Evolutionary conservation across 148 eudicot species (phyloP).

Genomic region (Camellia lanceoleosa): DNA sequence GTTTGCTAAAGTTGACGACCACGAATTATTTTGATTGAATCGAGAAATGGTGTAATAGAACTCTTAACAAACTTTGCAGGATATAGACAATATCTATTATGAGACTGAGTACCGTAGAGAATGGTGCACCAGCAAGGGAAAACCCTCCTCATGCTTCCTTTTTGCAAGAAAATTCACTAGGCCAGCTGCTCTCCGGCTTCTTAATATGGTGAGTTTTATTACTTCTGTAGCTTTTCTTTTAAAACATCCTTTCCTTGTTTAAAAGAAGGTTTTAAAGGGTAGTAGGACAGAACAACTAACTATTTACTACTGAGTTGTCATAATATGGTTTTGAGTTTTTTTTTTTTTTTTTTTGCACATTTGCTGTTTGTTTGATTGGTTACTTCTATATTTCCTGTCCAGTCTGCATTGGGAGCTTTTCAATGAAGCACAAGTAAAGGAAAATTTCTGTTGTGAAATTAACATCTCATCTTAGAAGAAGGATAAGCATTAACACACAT

Average conservation of each 20-base stretch:
- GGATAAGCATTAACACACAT: not conserved
- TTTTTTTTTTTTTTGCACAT: not conserved
- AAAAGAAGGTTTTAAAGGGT: not conserved
- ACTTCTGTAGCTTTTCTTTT: not conserved
- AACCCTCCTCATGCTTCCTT: slow-evolving; percentile 80
- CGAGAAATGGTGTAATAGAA: not conserved
- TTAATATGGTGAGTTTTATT: slow-evolving; percentile 48
- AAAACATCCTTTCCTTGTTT: not conserved
- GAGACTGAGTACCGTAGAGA: slow-evolving; percentile 86
- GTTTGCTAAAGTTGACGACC: too few relatives aligned
- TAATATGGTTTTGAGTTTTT: not conserved
- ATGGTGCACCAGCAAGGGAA: slow-evolving; percentile 92
- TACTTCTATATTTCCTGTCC: slow-evolving; percentile 6
- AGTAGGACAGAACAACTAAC: not conserved
- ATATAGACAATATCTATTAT: slow-evolving; percentile 69
- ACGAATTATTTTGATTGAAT: too few relatives aligned
- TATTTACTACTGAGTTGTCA: not conserved
- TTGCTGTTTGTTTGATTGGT: not conserved
- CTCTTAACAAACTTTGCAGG: slow-evolving; percentile 33
- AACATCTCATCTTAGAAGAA: not conserved
- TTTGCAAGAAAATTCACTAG: slow-evolving; percentile 89
- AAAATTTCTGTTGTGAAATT: not conserved
- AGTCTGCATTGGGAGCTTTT: slow-evolving; percentile 30
- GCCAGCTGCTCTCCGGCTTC: slow-evolving; percentile 79
- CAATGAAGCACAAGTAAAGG: slow-evolving; percentile 5